phyloP scores from a whole-genome alignment of 306 rosid genomes.

The Carpinus fangiana region DNA sequence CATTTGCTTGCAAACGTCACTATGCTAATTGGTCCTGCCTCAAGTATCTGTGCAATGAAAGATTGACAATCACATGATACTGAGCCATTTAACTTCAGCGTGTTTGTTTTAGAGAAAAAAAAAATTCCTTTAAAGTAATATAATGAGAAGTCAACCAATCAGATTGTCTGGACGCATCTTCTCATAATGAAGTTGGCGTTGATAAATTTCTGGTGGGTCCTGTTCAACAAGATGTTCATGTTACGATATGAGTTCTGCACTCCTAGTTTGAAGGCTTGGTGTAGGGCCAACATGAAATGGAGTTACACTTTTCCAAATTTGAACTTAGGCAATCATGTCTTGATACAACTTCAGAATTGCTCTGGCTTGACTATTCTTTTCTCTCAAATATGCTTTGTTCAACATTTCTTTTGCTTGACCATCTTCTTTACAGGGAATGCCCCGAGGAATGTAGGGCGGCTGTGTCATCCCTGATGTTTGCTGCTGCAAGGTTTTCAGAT shows the following conservation, averaged over 20 bases:
- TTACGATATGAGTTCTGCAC: background rate
- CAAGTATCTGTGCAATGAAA: background rate
- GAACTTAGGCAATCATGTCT: background rate
- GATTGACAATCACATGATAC: background rate
- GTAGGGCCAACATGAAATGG: background rate
- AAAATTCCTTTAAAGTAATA: background rate
- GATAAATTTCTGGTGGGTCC: background rate
- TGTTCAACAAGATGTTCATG: background rate
- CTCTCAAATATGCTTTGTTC: slow-evolving; percentile 2
- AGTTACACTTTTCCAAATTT: background rate
- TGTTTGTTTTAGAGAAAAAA: background rate
- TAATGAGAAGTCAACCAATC: background rate
- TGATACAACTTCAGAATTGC: slow-evolving; percentile 8
- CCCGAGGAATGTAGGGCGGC: slow-evolving; percentile 89
- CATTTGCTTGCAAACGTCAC: background rate
- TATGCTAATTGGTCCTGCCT: background rate
- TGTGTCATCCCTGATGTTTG: slow-evolving; percentile 73
- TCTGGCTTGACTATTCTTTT: slow-evolving; percentile 5
- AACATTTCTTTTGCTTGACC: slow-evolving; percentile 19
- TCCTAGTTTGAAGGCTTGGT: background rate
- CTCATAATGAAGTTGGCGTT: background rate
- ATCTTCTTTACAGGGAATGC: slow-evolving; percentile 68
- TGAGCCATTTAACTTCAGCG: background rate
- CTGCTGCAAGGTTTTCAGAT: slow-evolving; percentile 95
- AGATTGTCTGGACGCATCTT: background rate